phyloP scores from a whole-genome alignment of 768 basidiomycete genomes.

The Cubamyces lactineus region DNA sequence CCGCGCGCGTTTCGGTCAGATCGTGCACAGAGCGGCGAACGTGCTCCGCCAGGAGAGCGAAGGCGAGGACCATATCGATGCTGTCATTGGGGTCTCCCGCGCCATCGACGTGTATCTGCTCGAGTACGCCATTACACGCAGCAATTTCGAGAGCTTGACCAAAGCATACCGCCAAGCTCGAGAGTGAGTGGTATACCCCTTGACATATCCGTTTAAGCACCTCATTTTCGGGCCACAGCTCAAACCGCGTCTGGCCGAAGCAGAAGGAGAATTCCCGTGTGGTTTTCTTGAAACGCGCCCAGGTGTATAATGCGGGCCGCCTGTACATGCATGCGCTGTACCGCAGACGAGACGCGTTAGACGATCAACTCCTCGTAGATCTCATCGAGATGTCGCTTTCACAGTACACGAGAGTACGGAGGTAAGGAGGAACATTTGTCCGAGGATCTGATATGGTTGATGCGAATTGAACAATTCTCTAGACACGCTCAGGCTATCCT shows the following conservation, averaged over 20 bases:
- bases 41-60: constrained; percentile 62
- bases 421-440: constrained; percentile 46
- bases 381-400: constrained; percentile 77
- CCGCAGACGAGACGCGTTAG: constrained; percentile 72
- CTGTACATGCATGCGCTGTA: constrained; percentile 79
- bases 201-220: neutral
- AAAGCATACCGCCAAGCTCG: constrained; percentile 66
- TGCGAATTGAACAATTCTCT: neutral
- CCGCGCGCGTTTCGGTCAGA: constrained; percentile 65
- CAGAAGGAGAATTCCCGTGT: constrained; percentile 79
- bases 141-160: constrained; percentile 63
- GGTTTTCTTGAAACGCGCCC: constrained; percentile 76
- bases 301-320: constrained; percentile 75
- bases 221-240: constrained; percentile 38
- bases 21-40: constrained; percentile 68
- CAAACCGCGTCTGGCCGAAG: constrained; percentile 66
- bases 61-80: constrained; percentile 86
- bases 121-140: constrained; percentile 65
- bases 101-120: constrained; percentile 78
- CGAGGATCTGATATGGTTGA: neutral
- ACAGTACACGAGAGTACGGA: constrained; percentile 75
- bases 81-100: constrained; percentile 70
- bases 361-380: constrained; percentile 69
- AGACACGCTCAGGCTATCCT: constrained; percentile 74
- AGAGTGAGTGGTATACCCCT: constrained; percentile 49